phyloP scores from a whole-genome alignment of 257 asterid genomes.

The Fraxinus excelsior region DNA sequence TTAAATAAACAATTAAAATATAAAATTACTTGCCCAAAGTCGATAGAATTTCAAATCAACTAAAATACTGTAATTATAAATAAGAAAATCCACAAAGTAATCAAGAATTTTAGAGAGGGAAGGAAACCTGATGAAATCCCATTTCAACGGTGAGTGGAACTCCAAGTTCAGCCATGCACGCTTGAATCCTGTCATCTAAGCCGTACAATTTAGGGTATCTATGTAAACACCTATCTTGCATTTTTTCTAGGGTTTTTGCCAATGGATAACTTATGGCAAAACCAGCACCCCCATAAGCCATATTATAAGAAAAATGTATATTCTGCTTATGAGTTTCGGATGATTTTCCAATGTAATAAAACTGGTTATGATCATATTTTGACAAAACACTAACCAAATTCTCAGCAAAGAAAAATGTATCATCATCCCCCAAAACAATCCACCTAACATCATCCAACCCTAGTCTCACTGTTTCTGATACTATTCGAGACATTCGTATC shows the following conservation, averaged over 20 bases:
- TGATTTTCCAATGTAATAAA: slow-evolving; percentile 40
- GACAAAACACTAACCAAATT: slow-evolving; percentile 40
- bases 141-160: slow-evolving; percentile 39
- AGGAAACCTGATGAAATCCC: slow-evolving; percentile 44
- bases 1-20: too few species aligned
- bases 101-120: background rate
- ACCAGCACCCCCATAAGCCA: slow-evolving; percentile 55
- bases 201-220: slow-evolving; percentile 43
- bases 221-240: slow-evolving; percentile 41
- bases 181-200: slow-evolving; percentile 47
- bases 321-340: slow-evolving; percentile 50
- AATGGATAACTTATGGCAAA: slow-evolving; percentile 47
- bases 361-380: slow-evolving; percentile 42
- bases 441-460: slow-evolving; percentile 42
- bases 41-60: too few species aligned
- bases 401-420: slow-evolving; percentile 42
- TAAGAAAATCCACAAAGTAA: too few species aligned
- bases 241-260: slow-evolving; percentile 36
- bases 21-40: too few species aligned
- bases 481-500: slow-evolving; percentile 29
- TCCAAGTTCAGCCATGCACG: slow-evolving; percentile 45
- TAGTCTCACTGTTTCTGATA: slow-evolving; percentile 38
- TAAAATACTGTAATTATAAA: background rate
- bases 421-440: slow-evolving; percentile 51
- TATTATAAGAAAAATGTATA: slow-evolving; percentile 34